phyloP scores from a whole-genome alignment of 129 eudicot species.

The Flaveria robusta region DNA sequence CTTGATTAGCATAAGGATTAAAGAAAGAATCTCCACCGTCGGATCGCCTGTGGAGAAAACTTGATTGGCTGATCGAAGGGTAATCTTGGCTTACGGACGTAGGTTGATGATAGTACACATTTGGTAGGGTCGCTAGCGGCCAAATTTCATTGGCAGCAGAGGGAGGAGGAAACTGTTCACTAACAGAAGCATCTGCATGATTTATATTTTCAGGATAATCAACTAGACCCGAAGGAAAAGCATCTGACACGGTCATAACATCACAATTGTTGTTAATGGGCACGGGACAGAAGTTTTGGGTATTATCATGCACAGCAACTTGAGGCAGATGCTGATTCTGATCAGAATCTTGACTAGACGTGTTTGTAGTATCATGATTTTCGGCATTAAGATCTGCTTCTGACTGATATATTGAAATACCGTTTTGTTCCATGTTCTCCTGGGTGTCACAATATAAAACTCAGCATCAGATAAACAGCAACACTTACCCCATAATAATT shows the following conservation, averaged over 20 bases:
- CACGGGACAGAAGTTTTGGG: slow-evolving; percentile 39
- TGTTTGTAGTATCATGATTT: slow-evolving; percentile 14
- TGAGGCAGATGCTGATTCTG: slow-evolving; percentile 42
- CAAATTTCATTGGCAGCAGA: slow-evolving; percentile 52
- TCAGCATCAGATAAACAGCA: neutral
- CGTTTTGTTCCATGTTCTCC: slow-evolving; percentile 40
- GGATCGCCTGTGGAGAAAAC: slow-evolving; percentile 41
- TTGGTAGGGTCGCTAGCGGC: slow-evolving; percentile 55
- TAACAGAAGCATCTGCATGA: slow-evolving; percentile 40
- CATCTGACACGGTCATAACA: slow-evolving; percentile 33
- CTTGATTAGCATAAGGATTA: slow-evolving; percentile 55
- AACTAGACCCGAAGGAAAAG: slow-evolving; percentile 33
- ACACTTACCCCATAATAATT: neutral
- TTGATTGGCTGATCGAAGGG: slow-evolving; percentile 47
- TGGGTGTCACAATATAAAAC: slow-evolving; percentile 34
- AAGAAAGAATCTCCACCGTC: slow-evolving; percentile 44
- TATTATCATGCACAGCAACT: slow-evolving; percentile 29
- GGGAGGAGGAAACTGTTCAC: slow-evolving; percentile 40
- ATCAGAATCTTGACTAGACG: slow-evolving; percentile 2
- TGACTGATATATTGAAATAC: slow-evolving; percentile 28
- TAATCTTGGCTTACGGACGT: slow-evolving; percentile 45
- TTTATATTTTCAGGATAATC: slow-evolving; percentile 42
- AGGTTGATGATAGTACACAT: slow-evolving; percentile 46
- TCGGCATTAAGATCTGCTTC: slow-evolving; percentile 31
- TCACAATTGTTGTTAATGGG: slow-evolving; percentile 36